phyloP scores from a whole-genome alignment of 768 basidiomycete species.

The Erythrobasidium yunnanense region DNA sequence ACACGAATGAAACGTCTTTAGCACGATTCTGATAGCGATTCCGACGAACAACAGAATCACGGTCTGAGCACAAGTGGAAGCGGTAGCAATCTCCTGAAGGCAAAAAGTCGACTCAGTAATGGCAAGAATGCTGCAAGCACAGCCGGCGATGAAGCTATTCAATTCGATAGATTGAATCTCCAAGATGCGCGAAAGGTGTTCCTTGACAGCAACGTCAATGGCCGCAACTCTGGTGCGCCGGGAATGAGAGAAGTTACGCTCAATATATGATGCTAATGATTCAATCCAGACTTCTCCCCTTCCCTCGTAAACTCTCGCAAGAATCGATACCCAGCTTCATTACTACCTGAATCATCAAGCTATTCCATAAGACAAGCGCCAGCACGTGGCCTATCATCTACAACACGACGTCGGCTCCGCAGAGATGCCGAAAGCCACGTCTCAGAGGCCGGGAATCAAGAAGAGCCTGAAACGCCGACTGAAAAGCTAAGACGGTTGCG shows the following conservation, averaged over 20 bases:
- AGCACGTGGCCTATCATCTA: conserved; percentile 40
- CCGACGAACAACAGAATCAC: conserved; percentile 24
- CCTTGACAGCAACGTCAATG: neutral
- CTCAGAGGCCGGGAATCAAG: conserved; percentile 37
- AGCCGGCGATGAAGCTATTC: neutral
- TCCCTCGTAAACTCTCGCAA: neutral
- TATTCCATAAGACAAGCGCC: conserved; percentile 32
- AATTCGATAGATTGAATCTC: neutral
- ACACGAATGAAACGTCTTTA: conserved; percentile 1
- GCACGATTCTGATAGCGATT: conserved; percentile 36
- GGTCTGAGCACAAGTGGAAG: conserved; percentile 10
- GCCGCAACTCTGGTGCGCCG: too few relatives aligned
- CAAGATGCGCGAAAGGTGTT: conserved; percentile 4
- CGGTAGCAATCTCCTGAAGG: conserved; percentile 21
- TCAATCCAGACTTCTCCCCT: conserved; percentile 52
- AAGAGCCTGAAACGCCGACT: conserved; percentile 40
- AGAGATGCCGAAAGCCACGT: conserved; percentile 32
- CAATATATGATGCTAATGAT: too few relatives aligned
- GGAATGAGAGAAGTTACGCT: too few relatives aligned
- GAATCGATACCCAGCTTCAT: neutral
- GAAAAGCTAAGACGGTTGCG: conserved; percentile 50
- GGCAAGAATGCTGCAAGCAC: neutral
- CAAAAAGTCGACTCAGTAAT: neutral
- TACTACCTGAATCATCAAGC: conserved; percentile 7
- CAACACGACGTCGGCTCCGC: conserved; percentile 41